phyloP scores from a whole-genome alignment of 192 early-diverging fungal species.

The Rhizophagus clarus region DNA sequence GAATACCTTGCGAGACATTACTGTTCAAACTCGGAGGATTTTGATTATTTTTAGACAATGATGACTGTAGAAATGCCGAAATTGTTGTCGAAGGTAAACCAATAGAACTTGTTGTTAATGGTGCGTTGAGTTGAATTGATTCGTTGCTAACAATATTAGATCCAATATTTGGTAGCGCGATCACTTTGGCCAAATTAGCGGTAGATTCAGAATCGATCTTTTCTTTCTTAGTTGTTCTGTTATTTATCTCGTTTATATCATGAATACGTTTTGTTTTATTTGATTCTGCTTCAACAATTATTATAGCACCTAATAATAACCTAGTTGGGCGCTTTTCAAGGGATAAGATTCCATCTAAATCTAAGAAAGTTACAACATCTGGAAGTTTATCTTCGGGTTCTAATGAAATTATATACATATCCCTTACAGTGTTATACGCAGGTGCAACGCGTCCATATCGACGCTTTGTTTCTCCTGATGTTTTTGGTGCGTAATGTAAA shows the following conservation, averaged over 20 bases:
- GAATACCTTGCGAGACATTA: not conserved
- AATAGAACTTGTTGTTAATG: not conserved
- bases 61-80: conserved; percentile 1
- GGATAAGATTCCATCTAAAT: conserved; percentile 38
- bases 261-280: conserved; percentile 22
- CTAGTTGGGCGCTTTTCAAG: conserved; percentile 27
- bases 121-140: not conserved
- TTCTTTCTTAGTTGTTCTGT: conserved; percentile 9
- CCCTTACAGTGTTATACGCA: conserved; percentile 65
- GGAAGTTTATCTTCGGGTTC: conserved; percentile 55
- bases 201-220: not conserved
- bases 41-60: not conserved
- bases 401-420: conserved; percentile 76
- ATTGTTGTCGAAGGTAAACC: not conserved
- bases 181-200: not conserved
- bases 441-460: conserved; percentile 74
- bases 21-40: not conserved
- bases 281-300: conserved; percentile 28
- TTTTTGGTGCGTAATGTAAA: conserved; percentile 46
- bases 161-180: conserved; percentile 1
- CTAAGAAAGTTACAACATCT: conserved; percentile 53
- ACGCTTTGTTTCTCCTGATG: conserved; percentile 31
- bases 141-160: not conserved
- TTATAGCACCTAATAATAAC: conserved; percentile 28
- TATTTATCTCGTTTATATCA: not conserved